Evolutionary conservation across 164 flowering plant species (phyloP), one percentile per base, ranked within the genome.

Genomic region (Echeveria elegans): DNA sequence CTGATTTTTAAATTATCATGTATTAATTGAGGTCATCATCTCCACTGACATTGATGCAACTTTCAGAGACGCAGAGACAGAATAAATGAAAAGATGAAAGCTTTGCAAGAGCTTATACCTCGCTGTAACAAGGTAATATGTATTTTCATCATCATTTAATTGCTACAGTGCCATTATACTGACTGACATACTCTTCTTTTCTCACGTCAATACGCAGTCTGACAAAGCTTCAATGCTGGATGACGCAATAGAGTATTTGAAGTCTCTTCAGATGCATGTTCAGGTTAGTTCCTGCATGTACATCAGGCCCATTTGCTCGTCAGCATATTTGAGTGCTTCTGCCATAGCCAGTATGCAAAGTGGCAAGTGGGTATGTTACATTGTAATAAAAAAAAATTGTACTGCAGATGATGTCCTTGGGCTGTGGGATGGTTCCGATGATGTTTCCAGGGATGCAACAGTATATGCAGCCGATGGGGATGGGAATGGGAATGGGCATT

Each of bases 221-320:
- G 98, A 93, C 75, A 93, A 93, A 77, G 98, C 98, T 66, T 92
- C 98, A 40, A 89, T 92, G 94, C 74, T 92, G 61, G 98, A 92
- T 66, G 98, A 92, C 72, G 98, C 97, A 43, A 93, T 93, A 62
- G 96, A 90, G 76, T 89, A 93, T 78, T 73, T 93, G 79, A 93
- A 93, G 69, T 82, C 97, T 23, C 92, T 93, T 52, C 98, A 93
- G 75, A 37, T 85, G 72, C 98, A 93, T 85, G 88, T 93, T 50
- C 98, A 90, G 96, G 98, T 90, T 74, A 16, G 29, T 38, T 69
- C 23, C 67, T 36, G 5, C 1, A 4, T 56, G 19, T 28, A 4
- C 8, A 53, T 53, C 28, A 52, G 12, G 7, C 28, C 56, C 8
- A 6, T 43, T 5, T 12, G 18, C 2, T 1, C 14, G 23, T 7